Base-by-base conservation (phyloP, 176 grass and related monocot genomes). In the Musa acuminata region DNA sequence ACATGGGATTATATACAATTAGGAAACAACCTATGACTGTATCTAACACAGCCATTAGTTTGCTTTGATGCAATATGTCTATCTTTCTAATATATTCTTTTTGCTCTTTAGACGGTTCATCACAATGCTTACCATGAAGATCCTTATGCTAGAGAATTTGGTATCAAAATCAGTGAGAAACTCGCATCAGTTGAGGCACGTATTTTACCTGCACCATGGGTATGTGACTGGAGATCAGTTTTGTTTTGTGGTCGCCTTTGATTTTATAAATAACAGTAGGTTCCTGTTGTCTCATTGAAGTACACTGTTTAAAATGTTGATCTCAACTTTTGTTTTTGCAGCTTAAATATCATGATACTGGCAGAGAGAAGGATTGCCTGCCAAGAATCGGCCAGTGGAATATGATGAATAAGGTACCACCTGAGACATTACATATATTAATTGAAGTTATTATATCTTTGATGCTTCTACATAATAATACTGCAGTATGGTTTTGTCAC, bases 351-450 rank as follows among this genome's bases (percentile, higher is more conserved):
- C 85, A 87, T 11, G 95, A 98, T 70, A 89, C 90, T 63, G 95
- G 95, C 16, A 89, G 75, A 86, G 95, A 99, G 76, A 94, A 85
- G 73, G 88, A 99, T 71, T 99, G 95, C 84, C 81, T 89, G 58
- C 95, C 95, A 71, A 91, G 88, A 80, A 62, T 91, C 27, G 95
- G 95, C 25, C 95, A 99, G 82, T 99, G 95, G 95, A 99, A 99
- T 78, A 99, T 99, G 95, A 99, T 91, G 95, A 99, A 99, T 63
- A 99, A 99, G 84, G 95, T 99, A 88, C 20, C 11, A 51, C n/a
- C 9, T 49, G 2, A 2, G 9, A 17, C 16, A 19, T 19, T 13
- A 71, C 17, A 7, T 19, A 50, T 50, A 52, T 51, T 50, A 19
- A 11, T 11, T 51, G 16, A 50, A 51, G 48, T 51, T 51, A 27